These are phyloP conservation scores for Paulownia fortunei DNA, from an alignment of 257 asterid genomes.

Conservation along the genomic window DNA sequence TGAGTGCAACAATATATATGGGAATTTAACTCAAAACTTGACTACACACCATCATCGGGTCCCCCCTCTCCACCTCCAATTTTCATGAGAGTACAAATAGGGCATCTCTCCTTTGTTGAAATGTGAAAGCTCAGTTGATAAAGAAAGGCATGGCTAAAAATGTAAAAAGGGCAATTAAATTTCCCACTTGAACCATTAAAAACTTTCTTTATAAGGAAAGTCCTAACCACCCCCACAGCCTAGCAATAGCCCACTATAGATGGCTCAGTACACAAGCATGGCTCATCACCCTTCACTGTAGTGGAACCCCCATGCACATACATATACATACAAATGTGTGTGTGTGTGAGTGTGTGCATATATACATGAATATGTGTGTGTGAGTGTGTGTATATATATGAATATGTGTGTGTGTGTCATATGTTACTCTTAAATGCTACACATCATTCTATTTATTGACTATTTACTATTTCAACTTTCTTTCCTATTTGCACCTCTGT, in stretches of 20 bases:
- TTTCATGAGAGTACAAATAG: conserved; percentile 38
- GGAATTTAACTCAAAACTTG: not conserved
- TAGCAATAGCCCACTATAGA: conserved; percentile 16
- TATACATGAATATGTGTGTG: not conserved
- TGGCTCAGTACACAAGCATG: not conserved
- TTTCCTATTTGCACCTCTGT: conserved; percentile 36
- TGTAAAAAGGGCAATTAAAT: conserved; percentile 42
- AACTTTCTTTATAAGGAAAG: conserved; percentile 45
- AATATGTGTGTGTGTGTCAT: not conserved
- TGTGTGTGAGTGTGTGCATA: not conserved
- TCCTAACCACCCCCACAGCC: conserved; percentile 52
- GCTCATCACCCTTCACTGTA: too few relatives aligned
- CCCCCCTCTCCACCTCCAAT: conserved; percentile 17
- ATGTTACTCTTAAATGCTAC: conserved; percentile 24
- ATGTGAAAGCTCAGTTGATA: conserved; percentile 51
- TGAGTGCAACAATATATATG: not conserved
- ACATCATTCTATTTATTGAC: conserved; percentile 36
- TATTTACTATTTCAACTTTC: conserved; percentile 31
- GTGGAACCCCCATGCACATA: not conserved
- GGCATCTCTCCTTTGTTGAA: conserved; percentile 39
- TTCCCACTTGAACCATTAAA: conserved; percentile 35
- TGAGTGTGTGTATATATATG: too few relatives aligned
- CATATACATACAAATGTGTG: not conserved
- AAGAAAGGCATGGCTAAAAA: conserved; percentile 43
- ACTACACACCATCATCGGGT: conserved; percentile 23